Conservation (phyloP, 148 eudicot genomes). For the Heliamphora exappendiculata region DNA sequence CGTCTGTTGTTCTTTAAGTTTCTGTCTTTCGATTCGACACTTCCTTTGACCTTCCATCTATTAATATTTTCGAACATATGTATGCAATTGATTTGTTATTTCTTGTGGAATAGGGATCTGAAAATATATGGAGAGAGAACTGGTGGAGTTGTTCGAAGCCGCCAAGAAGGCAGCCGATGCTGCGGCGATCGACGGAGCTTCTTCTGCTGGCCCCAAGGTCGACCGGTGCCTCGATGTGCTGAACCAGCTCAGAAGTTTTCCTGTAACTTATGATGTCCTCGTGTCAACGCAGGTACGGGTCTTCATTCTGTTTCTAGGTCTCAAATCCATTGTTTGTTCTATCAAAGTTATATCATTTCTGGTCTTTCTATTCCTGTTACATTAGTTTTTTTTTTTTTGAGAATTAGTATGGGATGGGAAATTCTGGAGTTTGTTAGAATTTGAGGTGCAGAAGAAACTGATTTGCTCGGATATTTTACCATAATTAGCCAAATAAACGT, state of each 20-base stretch:
- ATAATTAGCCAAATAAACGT: not conserved
- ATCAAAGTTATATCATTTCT: not conserved
- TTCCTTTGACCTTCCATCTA: not conserved
- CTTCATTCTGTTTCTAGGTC: not conserved
- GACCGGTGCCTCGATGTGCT: slow-evolving; percentile 19
- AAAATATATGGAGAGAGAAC: slow-evolving; percentile 20
- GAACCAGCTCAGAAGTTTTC: slow-evolving; percentile 12
- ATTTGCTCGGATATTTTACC: not conserved
- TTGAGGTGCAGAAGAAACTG: not conserved
- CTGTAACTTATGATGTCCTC: slow-evolving; percentile 19
- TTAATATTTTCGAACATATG: not conserved
- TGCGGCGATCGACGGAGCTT: slow-evolving; percentile 3
- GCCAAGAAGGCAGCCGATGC: slow-evolving; percentile 27
- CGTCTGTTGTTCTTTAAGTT: not conserved
- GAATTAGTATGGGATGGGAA: not conserved
- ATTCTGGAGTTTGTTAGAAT: not conserved
- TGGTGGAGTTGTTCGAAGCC: slow-evolving; percentile 22
- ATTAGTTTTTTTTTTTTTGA: not conserved
- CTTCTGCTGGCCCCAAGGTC: slow-evolving; percentile 10
- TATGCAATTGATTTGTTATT: not conserved
- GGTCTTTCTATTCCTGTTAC: not conserved
- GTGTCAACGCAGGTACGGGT: slow-evolving; percentile 21
- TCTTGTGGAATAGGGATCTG: not conserved
- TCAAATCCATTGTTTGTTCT: not conserved
- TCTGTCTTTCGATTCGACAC: not conserved